These are phyloP conservation scores for Parsonsia alboflavescens DNA, from an alignment of 257 asterid genomes.

Conservation along the genomic window DNA sequence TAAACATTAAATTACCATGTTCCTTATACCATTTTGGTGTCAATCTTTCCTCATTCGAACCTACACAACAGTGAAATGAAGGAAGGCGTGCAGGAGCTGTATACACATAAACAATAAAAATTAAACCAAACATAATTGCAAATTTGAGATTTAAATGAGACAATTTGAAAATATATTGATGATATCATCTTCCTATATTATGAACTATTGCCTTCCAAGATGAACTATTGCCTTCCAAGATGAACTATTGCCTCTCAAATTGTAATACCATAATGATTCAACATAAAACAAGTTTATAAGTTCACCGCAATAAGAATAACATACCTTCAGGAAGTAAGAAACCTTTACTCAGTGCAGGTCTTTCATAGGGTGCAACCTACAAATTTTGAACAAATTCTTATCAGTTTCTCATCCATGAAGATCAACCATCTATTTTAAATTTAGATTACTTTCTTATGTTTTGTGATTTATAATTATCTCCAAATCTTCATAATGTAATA, in stretches of 20 bases:
- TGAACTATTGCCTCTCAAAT: too few relatives aligned
- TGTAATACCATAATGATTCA: too few relatives aligned
- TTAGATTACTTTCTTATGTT: too few relatives aligned
- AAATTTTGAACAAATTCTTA: slow-evolving; percentile 18
- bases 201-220: too few relatives aligned
- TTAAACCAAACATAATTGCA: slow-evolving; percentile 9
- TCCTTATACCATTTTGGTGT: slow-evolving; percentile 76
- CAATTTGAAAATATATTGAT: not conserved
- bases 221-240: too few relatives aligned
- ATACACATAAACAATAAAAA: slow-evolving; percentile 12
- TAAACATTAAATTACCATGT: slow-evolving; percentile 40
- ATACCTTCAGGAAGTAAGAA: slow-evolving; percentile 89
- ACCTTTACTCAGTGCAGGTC: slow-evolving; percentile 93
- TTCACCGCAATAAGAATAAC: not conserved
- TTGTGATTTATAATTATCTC: too few relatives aligned
- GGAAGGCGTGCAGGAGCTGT: slow-evolving; percentile 84
- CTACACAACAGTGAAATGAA: slow-evolving; percentile 81
- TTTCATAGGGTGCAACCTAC: slow-evolving; percentile 92
- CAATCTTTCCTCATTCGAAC: slow-evolving; percentile 67
- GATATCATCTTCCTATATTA: too few relatives aligned
- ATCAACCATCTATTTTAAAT: not conserved
- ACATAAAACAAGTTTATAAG: too few relatives aligned
- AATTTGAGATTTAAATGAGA: not conserved
- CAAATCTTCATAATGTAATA: too few relatives aligned
- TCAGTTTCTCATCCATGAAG: not conserved